A percentile compares a stretch with the other conserved stretches of the same genome.
phyloP scores from a whole-genome alignment of 148 eudicot species.

The Diospyros kaki region DNA sequence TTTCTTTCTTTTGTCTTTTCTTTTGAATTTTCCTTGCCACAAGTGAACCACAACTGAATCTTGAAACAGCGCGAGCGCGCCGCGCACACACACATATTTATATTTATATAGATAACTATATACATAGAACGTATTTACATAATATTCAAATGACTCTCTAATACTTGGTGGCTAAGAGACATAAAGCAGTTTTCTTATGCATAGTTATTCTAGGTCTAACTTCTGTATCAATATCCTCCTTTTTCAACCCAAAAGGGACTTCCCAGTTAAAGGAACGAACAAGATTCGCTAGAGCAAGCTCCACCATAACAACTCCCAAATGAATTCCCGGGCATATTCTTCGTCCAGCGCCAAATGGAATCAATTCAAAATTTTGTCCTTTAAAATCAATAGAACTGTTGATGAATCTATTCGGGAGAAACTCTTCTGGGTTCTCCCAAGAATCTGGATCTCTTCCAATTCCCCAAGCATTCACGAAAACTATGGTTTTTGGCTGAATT shows the following conservation, averaged over 20 bases:
- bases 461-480: conserved; percentile 5
- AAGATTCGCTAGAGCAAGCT: neutral
- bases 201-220: neutral
- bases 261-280: neutral
- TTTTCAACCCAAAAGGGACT: neutral
- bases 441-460: conserved; percentile 2
- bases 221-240: neutral
- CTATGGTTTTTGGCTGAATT: neutral
- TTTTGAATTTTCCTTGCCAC: no score
- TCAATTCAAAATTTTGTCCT: neutral
- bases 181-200: neutral
- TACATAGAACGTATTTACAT: no score
- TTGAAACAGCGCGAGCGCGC: no score
- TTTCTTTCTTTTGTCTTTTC: no score
- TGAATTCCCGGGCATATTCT: neutral
- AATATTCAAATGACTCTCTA: no score
- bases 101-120: no score
- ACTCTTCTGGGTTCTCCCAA: conserved; percentile 10
- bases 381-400: conserved; percentile 1
- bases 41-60: no score
- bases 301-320: neutral
- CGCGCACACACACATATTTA: no score
- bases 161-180: no score
- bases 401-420: neutral
- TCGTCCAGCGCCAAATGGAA: neutral